Percentiles rank a stretch among this genome's conserved stretches.
Evolutionary conservation across 148 eudicot species (phyloP).

Genomic region (Salicornia ramosissima): DNA sequence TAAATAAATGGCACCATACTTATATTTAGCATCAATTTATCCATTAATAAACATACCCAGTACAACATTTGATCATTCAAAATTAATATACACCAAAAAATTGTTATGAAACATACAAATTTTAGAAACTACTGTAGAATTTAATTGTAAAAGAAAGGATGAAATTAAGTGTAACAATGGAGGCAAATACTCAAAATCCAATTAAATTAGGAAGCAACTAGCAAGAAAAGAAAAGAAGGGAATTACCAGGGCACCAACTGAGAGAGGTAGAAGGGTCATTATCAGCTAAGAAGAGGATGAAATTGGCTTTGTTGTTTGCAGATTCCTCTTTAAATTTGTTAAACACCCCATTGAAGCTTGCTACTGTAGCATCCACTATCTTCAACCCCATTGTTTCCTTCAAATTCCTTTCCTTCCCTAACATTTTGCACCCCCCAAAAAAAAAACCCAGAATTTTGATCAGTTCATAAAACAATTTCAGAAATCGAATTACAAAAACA

Average conservation of each 20-base stretch:
- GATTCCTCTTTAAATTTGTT: slow-evolving; percentile 54
- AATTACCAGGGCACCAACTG: slow-evolving; percentile 92
- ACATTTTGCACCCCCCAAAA: too few relatives aligned
- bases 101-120: too few relatives aligned
- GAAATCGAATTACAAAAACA: neutral
- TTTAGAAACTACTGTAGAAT: too few relatives aligned
- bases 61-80: too few relatives aligned
- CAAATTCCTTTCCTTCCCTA: neutral
- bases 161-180: too few relatives aligned
- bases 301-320: slow-evolving; percentile 55
- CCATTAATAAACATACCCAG: too few relatives aligned
- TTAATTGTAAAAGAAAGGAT: too few relatives aligned
- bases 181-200: too few relatives aligned
- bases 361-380: slow-evolving; percentile 52
- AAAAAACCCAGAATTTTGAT: neutral
- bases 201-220: too few relatives aligned
- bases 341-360: slow-evolving; percentile 51
- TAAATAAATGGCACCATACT: too few relatives aligned
- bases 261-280: slow-evolving; percentile 67
- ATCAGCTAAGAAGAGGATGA: slow-evolving; percentile 87
- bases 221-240: neutral
- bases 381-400: slow-evolving; percentile 50
- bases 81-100: too few relatives aligned
- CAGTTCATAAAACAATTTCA: neutral
- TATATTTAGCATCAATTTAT: too few relatives aligned